A percentile compares a stretch with the other conserved stretches of the same genome.
Evolutionary conservation across 169 alveolate species (phyloP).

Genomic region (Fabrea salina): DNA sequence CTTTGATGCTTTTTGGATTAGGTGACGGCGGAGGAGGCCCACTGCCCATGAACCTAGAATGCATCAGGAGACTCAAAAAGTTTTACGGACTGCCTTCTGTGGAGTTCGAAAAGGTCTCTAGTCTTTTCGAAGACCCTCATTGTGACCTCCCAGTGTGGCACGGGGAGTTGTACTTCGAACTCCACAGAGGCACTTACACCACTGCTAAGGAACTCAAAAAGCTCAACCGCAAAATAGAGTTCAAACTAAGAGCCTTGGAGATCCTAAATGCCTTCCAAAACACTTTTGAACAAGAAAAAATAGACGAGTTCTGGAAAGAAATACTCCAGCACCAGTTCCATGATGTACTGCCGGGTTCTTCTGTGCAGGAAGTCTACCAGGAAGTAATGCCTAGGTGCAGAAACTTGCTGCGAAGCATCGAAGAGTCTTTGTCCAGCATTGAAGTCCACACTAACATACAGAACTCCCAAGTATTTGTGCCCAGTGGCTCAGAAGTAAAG

Average conservation of each 20-base stretch:
- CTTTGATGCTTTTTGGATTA: conserved; percentile 41
- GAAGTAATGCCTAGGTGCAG: no score
- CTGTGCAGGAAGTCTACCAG: no score
- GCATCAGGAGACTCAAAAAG: conserved; percentile 37
- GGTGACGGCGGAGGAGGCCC: conserved; percentile 66
- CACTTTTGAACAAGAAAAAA: neutral
- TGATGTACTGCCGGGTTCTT: no score
- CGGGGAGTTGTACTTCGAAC: conserved; percentile 48
- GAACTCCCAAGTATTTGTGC: no score
- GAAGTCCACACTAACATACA: no score
- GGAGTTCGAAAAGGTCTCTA: conserved; percentile 11
- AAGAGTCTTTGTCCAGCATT: no score
- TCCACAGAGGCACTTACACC: conserved; percentile 53
- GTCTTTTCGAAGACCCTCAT: conserved; percentile 33
- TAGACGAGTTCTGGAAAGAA: conserved; percentile 39
- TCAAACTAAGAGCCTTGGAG: conserved; percentile 33
- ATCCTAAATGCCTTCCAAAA: conserved; percentile 7
- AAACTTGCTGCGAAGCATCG: no score
- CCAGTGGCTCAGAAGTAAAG: no score
- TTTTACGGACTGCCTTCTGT: conserved; percentile 48
- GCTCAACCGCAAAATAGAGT: conserved; percentile 35
- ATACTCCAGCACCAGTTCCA: conserved; percentile 41
- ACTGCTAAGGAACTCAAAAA: conserved; percentile 33
- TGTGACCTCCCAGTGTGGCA: conserved; percentile 37
- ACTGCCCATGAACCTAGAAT: conserved; percentile 33